Conservation (phyloP, 192 early-diverging fungal species). For the Entophlyctis helioformis region DNA sequence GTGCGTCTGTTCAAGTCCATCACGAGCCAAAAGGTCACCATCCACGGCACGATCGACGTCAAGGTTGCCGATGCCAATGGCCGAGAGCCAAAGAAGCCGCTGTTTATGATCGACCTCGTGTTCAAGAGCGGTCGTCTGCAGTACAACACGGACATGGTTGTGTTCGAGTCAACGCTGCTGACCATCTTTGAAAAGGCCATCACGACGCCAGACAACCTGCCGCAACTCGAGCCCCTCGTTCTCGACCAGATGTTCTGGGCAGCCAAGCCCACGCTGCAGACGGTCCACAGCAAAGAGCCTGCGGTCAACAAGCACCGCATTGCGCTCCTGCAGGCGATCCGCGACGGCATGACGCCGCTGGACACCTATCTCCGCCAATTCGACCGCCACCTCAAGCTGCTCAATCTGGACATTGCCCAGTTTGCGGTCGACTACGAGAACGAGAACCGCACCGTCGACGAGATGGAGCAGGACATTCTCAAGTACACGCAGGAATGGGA, state of each 20-base stretch:
- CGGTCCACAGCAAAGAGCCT: conserved; percentile 27
- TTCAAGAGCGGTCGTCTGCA: conserved; percentile 33
- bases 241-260: conserved; percentile 55
- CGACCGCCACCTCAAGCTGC: conserved; percentile 36
- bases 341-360: conserved; percentile 24
- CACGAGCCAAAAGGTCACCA: conserved; percentile 29
- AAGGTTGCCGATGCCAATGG: conserved; percentile 25
- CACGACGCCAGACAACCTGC: conserved; percentile 32
- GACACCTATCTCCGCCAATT: conserved; percentile 34
- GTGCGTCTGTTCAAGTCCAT: conserved; percentile 28
- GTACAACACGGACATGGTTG: conserved; percentile 35
- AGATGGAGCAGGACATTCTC: conserved; percentile 44
- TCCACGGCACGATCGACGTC: conserved; percentile 43
- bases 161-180: conserved; percentile 30
- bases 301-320: conserved; percentile 18
- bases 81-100: conserved; percentile 21
- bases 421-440: conserved; percentile 39
- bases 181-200: conserved; percentile 42
- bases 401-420: conserved; percentile 35
- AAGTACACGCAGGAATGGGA: conserved; percentile 41
- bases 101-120: conserved; percentile 42
- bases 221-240: conserved; percentile 45
- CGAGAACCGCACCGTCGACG: conserved; percentile 36
- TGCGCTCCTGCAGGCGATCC: conserved; percentile 13
- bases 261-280: conserved; percentile 36